These are phyloP conservation scores for Daldinia grandis DNA, from an alignment of 495 filamentous ascomycete species.

Conservation along the genomic window DNA sequence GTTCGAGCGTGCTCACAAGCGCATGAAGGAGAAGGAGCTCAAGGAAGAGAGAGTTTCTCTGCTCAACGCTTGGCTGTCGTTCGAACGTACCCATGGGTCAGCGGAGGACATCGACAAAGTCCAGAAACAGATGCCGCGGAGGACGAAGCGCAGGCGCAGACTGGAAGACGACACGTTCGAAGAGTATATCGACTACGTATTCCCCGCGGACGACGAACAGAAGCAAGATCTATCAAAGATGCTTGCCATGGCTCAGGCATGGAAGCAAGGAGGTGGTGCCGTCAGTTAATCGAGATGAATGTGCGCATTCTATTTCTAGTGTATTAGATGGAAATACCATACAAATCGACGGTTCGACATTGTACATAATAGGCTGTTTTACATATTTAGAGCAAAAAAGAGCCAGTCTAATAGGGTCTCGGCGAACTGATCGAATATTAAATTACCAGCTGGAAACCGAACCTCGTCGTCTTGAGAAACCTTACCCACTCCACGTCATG, in stretches of 20 bases:
- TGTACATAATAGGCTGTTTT: constrained; percentile 28
- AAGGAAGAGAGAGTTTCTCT: constrained; percentile 93
- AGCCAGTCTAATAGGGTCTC: constrained; percentile 1
- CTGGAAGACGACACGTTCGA: constrained; percentile 95
- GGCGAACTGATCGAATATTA: neutral
- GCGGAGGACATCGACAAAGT: constrained; percentile 82
- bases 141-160: constrained; percentile 92
- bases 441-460: neutral
- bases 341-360: constrained; percentile 7
- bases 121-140: constrained; percentile 90
- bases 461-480: neutral
- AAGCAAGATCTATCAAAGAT: constrained; percentile 84
- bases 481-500: neutral
- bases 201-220: constrained; percentile 93
- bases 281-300: constrained; percentile 28
- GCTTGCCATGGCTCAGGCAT: constrained; percentile 83
- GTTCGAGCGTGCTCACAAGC: constrained; percentile 86
- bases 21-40: constrained; percentile 90
- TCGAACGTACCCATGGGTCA: constrained; percentile 85
- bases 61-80: constrained; percentile 88
- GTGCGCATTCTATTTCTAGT: neutral
- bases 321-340: constrained; percentile 15
- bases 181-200: constrained; percentile 97
- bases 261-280: constrained; percentile 72
- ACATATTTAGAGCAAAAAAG: constrained; percentile 3